These are phyloP conservation scores for Kwoniella mangroviensis DNA, from an alignment of 768 basidiomycete species.

Conservation along the genomic window DNA sequence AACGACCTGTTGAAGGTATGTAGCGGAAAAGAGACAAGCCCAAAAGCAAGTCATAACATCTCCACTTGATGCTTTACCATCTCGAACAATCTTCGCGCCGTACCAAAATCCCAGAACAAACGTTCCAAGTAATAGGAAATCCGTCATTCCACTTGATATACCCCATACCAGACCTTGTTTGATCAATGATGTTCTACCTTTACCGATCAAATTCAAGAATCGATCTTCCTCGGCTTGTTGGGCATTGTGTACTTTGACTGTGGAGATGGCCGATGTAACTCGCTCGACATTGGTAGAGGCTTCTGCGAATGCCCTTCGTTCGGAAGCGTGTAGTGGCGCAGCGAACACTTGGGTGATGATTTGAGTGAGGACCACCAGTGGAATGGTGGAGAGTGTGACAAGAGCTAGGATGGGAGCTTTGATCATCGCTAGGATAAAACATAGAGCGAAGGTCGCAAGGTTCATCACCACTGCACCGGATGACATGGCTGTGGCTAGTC, in stretches of 20 bases:
- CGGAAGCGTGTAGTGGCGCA: slow-evolving; percentile 69
- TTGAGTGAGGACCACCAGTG: slow-evolving; percentile 77
- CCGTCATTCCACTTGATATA: slow-evolving; percentile 67
- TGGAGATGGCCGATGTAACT: slow-evolving; percentile 72
- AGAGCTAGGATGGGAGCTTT: slow-evolving; percentile 83
- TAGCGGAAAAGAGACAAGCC: slow-evolving; percentile 90
- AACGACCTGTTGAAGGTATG: slow-evolving; percentile 83
- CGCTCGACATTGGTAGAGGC: slow-evolving; percentile 82
- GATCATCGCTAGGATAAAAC: slow-evolving; percentile 78
- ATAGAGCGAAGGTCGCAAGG: slow-evolving; percentile 75
- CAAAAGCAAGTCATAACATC: slow-evolving; percentile 97
- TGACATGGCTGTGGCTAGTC: slow-evolving; percentile 78
- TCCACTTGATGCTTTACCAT: slow-evolving; percentile 70
- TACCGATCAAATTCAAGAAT: slow-evolving; percentile 61
- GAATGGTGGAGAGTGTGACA: slow-evolving; percentile 88
- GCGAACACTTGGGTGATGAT: slow-evolving; percentile 72
- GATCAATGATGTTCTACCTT: slow-evolving; percentile 62
- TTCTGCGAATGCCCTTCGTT: slow-evolving; percentile 70
- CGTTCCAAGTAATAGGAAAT: slow-evolving; percentile 86
- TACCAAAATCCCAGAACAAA: slow-evolving; percentile 99
- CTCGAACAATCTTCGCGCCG: slow-evolving; percentile 83
- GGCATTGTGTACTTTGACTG: slow-evolving; percentile 93
- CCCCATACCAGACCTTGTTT: slow-evolving; percentile 77
- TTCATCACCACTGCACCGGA: slow-evolving; percentile 79
- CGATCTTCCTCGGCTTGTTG: slow-evolving; percentile 64